These are phyloP conservation scores for Podospora appendiculata DNA, from an alignment of 495 filamentous ascomycete species.

Conservation along the genomic window DNA sequence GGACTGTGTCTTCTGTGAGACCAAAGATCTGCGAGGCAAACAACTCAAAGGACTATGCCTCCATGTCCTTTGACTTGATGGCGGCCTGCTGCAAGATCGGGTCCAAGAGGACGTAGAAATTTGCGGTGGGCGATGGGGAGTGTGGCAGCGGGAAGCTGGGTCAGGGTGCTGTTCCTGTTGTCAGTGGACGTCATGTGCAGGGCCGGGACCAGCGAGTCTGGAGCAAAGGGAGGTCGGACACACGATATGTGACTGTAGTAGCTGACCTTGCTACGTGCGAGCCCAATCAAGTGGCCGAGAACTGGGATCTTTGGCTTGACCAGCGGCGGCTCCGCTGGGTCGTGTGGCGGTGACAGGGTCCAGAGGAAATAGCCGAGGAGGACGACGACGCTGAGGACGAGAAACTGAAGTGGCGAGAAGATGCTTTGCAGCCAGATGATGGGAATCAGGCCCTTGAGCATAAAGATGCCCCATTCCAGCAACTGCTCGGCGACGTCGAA, in stretches of 20 bases:
- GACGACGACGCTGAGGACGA: conserved; percentile 4
- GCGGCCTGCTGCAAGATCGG: conserved; percentile 21
- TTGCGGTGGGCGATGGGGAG: conserved; percentile 21
- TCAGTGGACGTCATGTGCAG: not conserved
- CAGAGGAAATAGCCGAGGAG: not conserved
- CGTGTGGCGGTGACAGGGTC: conserved; percentile 4
- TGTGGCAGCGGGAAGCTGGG: conserved; percentile 27
- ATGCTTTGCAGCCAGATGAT: conserved; percentile 18
- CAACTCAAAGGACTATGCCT: conserved; percentile 3
- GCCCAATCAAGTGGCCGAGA: conserved; percentile 11
- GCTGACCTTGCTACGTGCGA: not conserved
- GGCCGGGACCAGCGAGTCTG: not conserved
- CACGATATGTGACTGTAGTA: conserved; percentile 11
- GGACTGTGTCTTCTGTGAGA: not conserved
- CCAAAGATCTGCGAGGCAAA: conserved; percentile 5
- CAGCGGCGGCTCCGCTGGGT: conserved; percentile 14
- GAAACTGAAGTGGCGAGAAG: conserved; percentile 10
- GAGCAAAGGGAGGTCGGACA: not conserved
- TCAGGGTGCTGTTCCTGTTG: not conserved
- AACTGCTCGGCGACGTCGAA: conserved; percentile 2
- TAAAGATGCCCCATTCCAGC: conserved; percentile 6
- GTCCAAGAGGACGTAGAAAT: conserved; percentile 18
- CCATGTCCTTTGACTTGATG: conserved; percentile 17
- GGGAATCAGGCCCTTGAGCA: conserved; percentile 12
- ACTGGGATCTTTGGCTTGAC: conserved; percentile 10